phyloP scores from a whole-genome alignment of 257 asterid species.

The Osmanthus fragrans region DNA sequence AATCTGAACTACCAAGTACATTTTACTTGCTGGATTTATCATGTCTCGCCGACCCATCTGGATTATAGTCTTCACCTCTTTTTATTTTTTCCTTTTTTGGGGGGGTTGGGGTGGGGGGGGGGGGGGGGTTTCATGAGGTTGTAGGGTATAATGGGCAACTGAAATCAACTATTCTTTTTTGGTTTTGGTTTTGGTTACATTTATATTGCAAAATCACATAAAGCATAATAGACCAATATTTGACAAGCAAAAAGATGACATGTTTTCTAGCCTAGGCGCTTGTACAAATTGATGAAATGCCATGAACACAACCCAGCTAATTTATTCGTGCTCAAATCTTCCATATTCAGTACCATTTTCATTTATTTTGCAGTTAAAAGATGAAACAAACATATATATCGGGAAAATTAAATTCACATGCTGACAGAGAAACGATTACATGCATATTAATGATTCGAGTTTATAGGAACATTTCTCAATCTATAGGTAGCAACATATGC shows the following conservation, averaged over 20 bases:
- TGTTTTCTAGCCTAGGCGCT: background rate
- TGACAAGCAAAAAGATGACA: background rate
- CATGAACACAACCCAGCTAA: background rate
- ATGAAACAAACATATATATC: background rate
- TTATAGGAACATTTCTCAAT: background rate
- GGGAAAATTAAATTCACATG: too few species aligned
- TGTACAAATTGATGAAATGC: background rate
- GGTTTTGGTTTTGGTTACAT: background rate
- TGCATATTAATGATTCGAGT: background rate
- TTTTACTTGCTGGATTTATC: background rate
- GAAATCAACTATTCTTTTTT: background rate
- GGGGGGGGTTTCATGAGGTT: background rate
- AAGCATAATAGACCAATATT: background rate
- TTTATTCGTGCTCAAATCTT: too few species aligned
- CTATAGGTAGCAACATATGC: conserved; percentile 26
- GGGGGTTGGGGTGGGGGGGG: background rate
- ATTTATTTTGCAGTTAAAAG: too few species aligned
- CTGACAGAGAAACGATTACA: background rate
- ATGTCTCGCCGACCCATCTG: background rate
- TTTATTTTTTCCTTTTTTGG: background rate
- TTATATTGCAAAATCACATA: background rate
- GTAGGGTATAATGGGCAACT: background rate
- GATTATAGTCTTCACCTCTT: background rate
- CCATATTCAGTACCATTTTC: too few species aligned
- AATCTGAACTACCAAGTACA: conserved; percentile 54